phyloP scores from a whole-genome alignment of 2,329 filamentous ascomycete genomes.

The Aspergillus calidoustus region DNA sequence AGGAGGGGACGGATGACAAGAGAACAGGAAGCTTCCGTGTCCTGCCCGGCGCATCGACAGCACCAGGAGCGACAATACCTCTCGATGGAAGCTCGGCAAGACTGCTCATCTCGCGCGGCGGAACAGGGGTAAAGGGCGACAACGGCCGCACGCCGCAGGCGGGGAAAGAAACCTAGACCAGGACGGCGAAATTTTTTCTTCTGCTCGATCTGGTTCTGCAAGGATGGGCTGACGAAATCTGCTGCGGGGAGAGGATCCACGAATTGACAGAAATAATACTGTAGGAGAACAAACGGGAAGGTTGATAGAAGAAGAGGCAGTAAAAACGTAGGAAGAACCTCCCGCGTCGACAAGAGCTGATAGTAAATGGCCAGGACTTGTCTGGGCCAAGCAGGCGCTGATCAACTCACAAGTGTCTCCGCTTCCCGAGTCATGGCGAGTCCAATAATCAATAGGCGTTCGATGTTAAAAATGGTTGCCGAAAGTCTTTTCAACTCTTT shows the following conservation, averaged over 20 bases:
- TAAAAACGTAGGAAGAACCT: slow-evolving; percentile 34
- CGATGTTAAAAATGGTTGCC: slow-evolving; percentile 17
- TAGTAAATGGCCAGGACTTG: slow-evolving; percentile 24
- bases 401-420: slow-evolving; percentile 36
- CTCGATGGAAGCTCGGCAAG: slow-evolving; percentile 47
- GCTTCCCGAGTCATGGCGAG: slow-evolving; percentile 36
- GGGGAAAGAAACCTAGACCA: slow-evolving; percentile 17
- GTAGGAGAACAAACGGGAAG: slow-evolving; percentile 15
- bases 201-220: slow-evolving; percentile 1
- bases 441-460: slow-evolving; percentile 20
- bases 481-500: slow-evolving; percentile 3
- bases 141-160: slow-evolving; percentile 23
- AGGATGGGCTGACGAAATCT: background rate
- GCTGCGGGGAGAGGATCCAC: background rate
- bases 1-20: slow-evolving; percentile 51
- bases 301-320: slow-evolving; percentile 29
- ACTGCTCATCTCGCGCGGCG: slow-evolving; percentile 44
- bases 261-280: slow-evolving; percentile 3
- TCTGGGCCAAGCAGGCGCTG: slow-evolving; percentile 32
- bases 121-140: slow-evolving; percentile 22
- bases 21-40: slow-evolving; percentile 59
- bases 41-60: slow-evolving; percentile 47
- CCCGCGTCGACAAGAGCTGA: slow-evolving; percentile 17
- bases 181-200: slow-evolving; percentile 12
- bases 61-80: slow-evolving; percentile 50